These are phyloP conservation scores for Chara braunii DNA, from an alignment of 139 green algal genomes.

Conservation along the genomic window DNA sequence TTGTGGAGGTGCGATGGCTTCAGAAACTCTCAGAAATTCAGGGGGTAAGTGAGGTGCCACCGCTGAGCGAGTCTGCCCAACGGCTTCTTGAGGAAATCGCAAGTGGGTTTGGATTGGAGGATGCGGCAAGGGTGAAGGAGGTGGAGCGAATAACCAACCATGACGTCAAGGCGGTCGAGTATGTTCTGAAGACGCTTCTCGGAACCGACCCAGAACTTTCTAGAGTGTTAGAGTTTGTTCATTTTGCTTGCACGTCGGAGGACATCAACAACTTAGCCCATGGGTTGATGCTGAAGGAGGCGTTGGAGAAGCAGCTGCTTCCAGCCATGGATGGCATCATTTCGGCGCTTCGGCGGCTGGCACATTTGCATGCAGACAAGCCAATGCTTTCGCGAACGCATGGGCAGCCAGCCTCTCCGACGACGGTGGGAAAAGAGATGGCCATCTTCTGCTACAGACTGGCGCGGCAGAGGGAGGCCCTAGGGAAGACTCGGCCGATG, in stretches of 20 bases:
- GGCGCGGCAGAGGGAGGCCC: slow-evolving; percentile 57
- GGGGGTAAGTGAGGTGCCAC: slow-evolving; percentile 71
- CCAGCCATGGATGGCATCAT: slow-evolving; percentile 71
- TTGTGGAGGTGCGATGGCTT: slow-evolving; percentile 95
- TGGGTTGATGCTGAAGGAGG: slow-evolving; percentile 89
- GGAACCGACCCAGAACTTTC: slow-evolving; percentile 48
- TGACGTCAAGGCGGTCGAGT: slow-evolving; percentile 99
- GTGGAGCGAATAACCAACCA: slow-evolving; percentile 96
- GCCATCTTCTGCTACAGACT: slow-evolving; percentile 85
- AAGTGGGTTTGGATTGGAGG: slow-evolving; percentile 46
- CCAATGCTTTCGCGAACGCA: slow-evolving; percentile 95
- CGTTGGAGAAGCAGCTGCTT: slow-evolving; percentile 53
- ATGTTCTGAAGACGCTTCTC: slow-evolving; percentile 86
- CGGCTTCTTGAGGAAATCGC: slow-evolving; percentile 69
- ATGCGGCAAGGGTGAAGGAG: slow-evolving; percentile 69
- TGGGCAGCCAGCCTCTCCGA: slow-evolving; percentile 91
- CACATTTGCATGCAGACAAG: slow-evolving; percentile 68
- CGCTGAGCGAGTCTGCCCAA: slow-evolving; percentile 64
- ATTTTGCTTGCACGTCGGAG: slow-evolving; percentile 98
- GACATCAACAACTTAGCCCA: slow-evolving; percentile 99
- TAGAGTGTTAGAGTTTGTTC: slow-evolving; percentile 83
- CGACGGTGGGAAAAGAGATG: slow-evolving; percentile 98
- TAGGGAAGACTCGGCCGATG: slow-evolving; percentile 56
- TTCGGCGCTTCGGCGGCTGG: slow-evolving; percentile 53
- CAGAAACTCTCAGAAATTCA: slow-evolving; percentile 72